These are phyloP conservation scores for Clohesyomyces aquaticus DNA, from an alignment of 495 filamentous ascomycete species.

Conservation along the genomic window DNA sequence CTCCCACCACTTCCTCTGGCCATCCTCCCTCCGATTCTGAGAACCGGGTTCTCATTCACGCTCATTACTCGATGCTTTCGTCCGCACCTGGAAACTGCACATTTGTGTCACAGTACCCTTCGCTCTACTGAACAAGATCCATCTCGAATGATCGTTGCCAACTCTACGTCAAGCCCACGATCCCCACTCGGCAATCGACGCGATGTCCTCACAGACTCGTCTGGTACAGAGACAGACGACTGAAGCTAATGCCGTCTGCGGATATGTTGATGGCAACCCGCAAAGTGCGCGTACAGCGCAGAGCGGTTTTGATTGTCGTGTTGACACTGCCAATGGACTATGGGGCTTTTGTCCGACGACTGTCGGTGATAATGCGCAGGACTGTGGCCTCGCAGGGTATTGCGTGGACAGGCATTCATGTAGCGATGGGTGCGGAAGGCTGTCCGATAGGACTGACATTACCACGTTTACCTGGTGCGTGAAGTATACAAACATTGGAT, in stretches of 20 bases:
- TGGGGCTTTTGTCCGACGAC: slow-evolving; percentile 2
- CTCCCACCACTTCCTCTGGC: no score
- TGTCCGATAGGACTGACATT: no score
- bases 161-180: no score
- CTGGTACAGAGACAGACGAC: neutral
- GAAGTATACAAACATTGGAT: no score
- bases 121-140: no score
- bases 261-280: neutral
- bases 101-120: no score
- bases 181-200: neutral
- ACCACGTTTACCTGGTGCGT: no score
- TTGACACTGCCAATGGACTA: slow-evolving; percentile 8
- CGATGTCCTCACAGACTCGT: neutral
- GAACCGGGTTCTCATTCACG: no score
- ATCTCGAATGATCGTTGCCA: no score
- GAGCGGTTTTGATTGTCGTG: neutral
- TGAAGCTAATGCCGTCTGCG: neutral
- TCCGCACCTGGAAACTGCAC: no score
- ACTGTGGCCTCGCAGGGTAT: slow-evolving; percentile 3
- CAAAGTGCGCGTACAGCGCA: neutral
- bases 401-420: slow-evolving; percentile 3
- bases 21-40: no score
- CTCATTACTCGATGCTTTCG: no score
- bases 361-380: neutral
- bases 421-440: slow-evolving; percentile 3